Conservation (phyloP, 257 asterid species). For the Rauvolfia tetraphylla region DNA sequence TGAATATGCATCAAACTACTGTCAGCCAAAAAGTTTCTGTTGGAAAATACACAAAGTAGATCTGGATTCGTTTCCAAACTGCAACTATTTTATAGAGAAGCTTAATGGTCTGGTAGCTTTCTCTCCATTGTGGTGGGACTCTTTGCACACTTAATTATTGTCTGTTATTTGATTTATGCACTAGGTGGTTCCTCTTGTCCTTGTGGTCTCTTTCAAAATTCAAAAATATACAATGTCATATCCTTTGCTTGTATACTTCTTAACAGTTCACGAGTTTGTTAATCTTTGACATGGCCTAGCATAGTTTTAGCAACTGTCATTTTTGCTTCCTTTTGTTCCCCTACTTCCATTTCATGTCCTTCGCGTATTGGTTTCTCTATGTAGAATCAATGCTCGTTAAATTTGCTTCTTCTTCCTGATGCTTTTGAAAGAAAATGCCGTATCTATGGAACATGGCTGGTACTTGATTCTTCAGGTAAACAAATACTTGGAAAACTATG, state of each 20-base stretch:
- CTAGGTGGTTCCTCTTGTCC: background rate
- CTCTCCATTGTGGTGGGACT: no score
- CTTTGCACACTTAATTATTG: background rate
- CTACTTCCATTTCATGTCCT: background rate
- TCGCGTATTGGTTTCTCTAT: background rate
- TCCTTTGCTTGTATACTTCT: background rate
- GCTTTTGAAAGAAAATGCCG: background rate
- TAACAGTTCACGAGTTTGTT: background rate
- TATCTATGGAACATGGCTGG: background rate
- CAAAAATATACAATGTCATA: background rate
- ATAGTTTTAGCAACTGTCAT: background rate
- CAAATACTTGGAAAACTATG: conserved; percentile 89
- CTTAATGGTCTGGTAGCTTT: no score
- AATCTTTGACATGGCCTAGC: background rate
- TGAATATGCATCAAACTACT: no score
- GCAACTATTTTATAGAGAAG: background rate
- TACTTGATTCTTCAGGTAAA: conserved; percentile 51
- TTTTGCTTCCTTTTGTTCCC: background rate
- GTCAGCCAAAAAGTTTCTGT: no score
- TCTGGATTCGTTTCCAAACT: background rate
- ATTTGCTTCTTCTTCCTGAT: background rate
- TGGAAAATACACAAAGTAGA: no score
- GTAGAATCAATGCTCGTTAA: background rate
- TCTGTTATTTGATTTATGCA: background rate
- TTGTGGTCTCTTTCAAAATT: background rate